Evolutionary conservation across 495 filamentous ascomycete genomes (phyloP).

Genomic region (Penicillium canescens): DNA sequence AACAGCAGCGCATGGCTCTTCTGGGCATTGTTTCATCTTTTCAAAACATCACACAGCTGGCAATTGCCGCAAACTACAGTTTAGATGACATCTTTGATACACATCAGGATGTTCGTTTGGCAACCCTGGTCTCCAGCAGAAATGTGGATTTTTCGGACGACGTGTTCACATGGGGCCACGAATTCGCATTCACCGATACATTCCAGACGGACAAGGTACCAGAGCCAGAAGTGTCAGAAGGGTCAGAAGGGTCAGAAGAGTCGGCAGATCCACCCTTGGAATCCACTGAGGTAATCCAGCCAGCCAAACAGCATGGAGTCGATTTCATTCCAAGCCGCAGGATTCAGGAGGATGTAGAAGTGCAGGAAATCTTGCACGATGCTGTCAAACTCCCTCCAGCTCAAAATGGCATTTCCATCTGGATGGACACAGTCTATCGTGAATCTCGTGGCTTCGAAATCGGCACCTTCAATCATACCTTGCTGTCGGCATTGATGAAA

Average conservation of each 20-base stretch:
- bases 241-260: background rate
- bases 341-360: conserved; percentile 5
- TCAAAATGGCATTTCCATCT: conserved; percentile 21
- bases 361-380: conserved; percentile 27
- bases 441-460: conserved; percentile 36
- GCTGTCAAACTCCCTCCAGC: conserved; percentile 2
- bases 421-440: conserved; percentile 29
- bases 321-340: background rate
- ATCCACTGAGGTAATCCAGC: too few species aligned
- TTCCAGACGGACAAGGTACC: background rate
- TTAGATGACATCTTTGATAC: conserved; percentile 38
- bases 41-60: conserved; percentile 36
- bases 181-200: conserved; percentile 28
- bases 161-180: conserved; percentile 42
- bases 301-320: too few species aligned
- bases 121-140: conserved; percentile 44
- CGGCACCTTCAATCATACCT: conserved; percentile 32
- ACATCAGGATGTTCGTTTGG: conserved; percentile 34
- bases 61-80: conserved; percentile 47
- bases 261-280: background rate
- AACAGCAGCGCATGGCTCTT: conserved; percentile 47
- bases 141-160: conserved; percentile 43
- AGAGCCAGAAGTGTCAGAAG: too few species aligned
- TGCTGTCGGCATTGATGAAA: conserved; percentile 48
- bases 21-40: conserved; percentile 42